Evolutionary conservation across 257 asterid species (phyloP).

Genomic region (Capsicum rhomboideum): DNA sequence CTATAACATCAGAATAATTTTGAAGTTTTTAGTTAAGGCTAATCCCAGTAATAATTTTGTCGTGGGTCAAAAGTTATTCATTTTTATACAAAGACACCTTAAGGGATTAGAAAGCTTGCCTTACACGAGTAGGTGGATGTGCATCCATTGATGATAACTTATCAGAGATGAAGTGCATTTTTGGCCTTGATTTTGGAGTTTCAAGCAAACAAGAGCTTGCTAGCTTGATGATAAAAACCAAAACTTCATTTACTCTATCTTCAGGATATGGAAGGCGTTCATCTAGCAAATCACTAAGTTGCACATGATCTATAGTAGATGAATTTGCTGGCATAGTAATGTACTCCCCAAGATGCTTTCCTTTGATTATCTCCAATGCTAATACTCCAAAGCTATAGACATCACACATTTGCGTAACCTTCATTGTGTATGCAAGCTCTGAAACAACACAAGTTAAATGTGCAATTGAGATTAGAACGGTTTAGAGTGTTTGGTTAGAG

Average conservation of each 20-base stretch:
- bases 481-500: not conserved
- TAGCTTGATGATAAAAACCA: not conserved
- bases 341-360: not conserved
- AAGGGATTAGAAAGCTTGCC: not conserved
- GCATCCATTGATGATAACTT: not conserved
- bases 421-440: slow-evolving; percentile 2
- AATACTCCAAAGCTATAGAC: slow-evolving; percentile 3
- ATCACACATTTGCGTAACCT: not conserved
- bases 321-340: not conserved
- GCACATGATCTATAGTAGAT: not conserved
- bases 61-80: too few species aligned
- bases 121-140: not conserved
- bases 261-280: not conserved
- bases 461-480: not conserved
- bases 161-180: not conserved
- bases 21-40: too few species aligned
- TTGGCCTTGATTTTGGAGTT: not conserved
- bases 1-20: too few species aligned
- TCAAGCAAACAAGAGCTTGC: not conserved
- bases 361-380: not conserved
- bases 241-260: not conserved
- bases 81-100: too few species aligned
- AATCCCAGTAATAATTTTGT: too few species aligned
- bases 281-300: not conserved
- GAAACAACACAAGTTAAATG: not conserved